Conservation (phyloP, 2,329 filamentous ascomycete genomes). For the Elsinoe perseae region DNA sequence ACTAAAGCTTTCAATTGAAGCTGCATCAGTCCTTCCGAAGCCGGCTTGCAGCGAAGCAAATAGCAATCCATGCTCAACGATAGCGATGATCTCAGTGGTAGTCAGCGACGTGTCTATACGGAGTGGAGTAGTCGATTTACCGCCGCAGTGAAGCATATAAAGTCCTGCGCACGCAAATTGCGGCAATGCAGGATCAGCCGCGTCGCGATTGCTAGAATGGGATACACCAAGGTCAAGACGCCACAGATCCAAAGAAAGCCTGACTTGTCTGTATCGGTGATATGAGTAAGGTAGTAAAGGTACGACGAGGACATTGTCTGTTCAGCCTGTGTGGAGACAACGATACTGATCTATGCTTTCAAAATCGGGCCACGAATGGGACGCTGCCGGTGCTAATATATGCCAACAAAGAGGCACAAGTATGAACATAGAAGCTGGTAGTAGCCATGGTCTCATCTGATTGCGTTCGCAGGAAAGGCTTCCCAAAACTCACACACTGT, state of each 20-base stretch:
- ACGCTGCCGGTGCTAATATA: too few relatives aligned
- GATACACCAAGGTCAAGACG: conserved; percentile 20
- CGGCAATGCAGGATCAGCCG: background rate
- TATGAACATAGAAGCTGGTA: too few relatives aligned
- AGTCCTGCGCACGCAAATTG: background rate
- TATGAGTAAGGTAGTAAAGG: conserved; percentile 18
- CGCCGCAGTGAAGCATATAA: background rate
- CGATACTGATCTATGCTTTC: background rate
- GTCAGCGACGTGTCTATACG: background rate
- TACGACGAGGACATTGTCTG: background rate
- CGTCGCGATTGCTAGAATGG: conserved; percentile 14
- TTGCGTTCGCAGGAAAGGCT: background rate
- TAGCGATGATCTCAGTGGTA: background rate
- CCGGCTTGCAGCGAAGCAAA: background rate
- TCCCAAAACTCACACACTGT: background rate
- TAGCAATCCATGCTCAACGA: background rate
- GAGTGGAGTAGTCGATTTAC: background rate
- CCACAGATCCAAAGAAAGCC: conserved; percentile 21
- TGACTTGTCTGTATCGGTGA: conserved; percentile 18
- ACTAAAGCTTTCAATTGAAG: background rate
- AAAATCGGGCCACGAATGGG: too few relatives aligned
- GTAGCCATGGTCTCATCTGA: background rate
- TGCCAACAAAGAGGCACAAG: too few relatives aligned
- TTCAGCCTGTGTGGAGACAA: background rate
- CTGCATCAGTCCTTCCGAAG: background rate